Evolutionary conservation across 352 stramenopile genomes (phyloP).

Genomic region (Halophytophthora polymorphica): DNA sequence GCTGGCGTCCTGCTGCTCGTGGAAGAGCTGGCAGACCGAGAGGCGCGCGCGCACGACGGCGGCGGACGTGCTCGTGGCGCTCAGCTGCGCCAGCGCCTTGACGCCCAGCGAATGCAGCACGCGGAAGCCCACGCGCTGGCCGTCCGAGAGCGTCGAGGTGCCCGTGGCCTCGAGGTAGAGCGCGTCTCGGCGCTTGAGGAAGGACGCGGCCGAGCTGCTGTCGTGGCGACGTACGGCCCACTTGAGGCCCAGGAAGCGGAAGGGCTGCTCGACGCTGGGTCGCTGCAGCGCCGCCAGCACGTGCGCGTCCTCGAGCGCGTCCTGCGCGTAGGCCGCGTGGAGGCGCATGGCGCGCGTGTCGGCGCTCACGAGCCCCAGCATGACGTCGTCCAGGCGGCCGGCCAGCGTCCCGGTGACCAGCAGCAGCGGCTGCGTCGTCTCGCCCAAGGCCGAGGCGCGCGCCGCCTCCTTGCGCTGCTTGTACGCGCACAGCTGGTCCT

Average conservation of each 20-base stretch:
- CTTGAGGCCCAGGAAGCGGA: constrained; percentile 60
- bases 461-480: constrained; percentile 38
- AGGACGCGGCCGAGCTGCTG: constrained; percentile 15
- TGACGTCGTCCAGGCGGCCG: constrained; percentile 53
- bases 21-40: constrained; percentile 48
- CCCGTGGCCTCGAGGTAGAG: constrained; percentile 60
- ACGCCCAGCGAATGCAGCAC: constrained; percentile 65
- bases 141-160: constrained; percentile 23
- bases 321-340: constrained; percentile 39
- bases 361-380: constrained; percentile 54
- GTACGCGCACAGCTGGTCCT: constrained; percentile 51
- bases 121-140: constrained; percentile 51
- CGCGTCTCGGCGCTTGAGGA: constrained; percentile 45
- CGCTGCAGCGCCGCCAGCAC: constrained; percentile 39
- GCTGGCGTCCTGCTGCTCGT: constrained; percentile 24
- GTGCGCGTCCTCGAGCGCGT: constrained; percentile 38
- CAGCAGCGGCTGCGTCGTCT: constrained; percentile 37
- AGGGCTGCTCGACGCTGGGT: constrained; percentile 38
- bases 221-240: constrained; percentile 39
- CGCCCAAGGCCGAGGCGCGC: constrained; percentile 5
- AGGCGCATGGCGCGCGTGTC: constrained; percentile 61
- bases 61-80: constrained; percentile 20
- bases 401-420: constrained; percentile 42
- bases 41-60: constrained; percentile 43
- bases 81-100: constrained; percentile 41